These are phyloP conservation scores for Phytophthora cajani DNA, from an alignment of 352 stramenopile species.

Conservation along the genomic window DNA sequence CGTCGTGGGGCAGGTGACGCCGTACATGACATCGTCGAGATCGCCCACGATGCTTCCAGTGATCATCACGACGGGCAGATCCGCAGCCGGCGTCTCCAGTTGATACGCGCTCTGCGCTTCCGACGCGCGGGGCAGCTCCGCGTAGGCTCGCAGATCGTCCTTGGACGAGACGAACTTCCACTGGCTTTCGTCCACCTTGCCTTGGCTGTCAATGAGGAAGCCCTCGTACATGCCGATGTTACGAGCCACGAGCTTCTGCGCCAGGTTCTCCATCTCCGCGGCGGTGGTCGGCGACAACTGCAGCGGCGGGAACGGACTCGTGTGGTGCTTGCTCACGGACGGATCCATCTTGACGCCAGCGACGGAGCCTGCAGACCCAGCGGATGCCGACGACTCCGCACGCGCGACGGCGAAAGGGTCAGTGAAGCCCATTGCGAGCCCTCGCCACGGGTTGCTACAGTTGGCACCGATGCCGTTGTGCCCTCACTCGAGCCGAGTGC, in stretches of 20 bases:
- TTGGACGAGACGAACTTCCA: constrained; percentile 44
- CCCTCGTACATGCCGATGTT: constrained; percentile 42
- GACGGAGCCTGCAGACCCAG: constrained; percentile 4
- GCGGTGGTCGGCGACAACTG: constrained; percentile 29
- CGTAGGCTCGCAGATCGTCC: constrained; percentile 35
- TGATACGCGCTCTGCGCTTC: constrained; percentile 13
- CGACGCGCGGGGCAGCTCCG: constrained; percentile 12
- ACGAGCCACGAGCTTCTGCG: constrained; percentile 33
- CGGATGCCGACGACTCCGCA: constrained; percentile 8
- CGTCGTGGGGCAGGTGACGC: constrained; percentile 33
- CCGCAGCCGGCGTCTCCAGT: constrained; percentile 14
- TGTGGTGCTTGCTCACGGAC: constrained; percentile 31
- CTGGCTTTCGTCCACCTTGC: constrained; percentile 34
- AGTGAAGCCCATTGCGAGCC: constrained; percentile 26
- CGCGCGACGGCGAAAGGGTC: constrained; percentile 25
- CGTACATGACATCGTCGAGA: constrained; percentile 54
- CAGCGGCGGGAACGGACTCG: constrained; percentile 45
- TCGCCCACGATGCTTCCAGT: constrained; percentile 38
- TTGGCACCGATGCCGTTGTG: constrained; percentile 27
- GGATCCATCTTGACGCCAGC: constrained; percentile 10
- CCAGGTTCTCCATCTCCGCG: constrained; percentile 29
- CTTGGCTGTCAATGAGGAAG: constrained; percentile 36
- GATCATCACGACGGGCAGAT: constrained; percentile 42
- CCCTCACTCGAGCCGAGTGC: constrained; percentile 1
- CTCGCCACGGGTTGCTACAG: background rate